Evolutionary conservation across 257 asterid species (phyloP), one percentile per base, ranked within the genome.

Genomic region (Solanum paucissectum): DNA sequence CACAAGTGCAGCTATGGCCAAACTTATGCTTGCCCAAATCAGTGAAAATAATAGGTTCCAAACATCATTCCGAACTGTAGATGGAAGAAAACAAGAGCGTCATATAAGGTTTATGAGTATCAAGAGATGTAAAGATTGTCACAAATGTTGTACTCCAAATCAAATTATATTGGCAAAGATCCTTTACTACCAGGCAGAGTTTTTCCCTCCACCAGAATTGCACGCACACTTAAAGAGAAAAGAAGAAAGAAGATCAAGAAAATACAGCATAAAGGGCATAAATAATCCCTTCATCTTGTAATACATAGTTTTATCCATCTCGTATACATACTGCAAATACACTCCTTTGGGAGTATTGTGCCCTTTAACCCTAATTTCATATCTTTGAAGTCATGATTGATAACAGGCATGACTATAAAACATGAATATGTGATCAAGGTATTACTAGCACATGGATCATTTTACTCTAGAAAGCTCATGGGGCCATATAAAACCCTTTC

Each of bases 11-110:
- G 93, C 95, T 34, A 94, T 91, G 13, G 86, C 93, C 89, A 92
- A 85, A 90, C 98, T 95, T 91, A 93, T 83, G 91, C 98, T 84
- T 49, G 94, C 96, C 99, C 99, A 97, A 88, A 96, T 82, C 66
- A 96, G 40, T 37, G 98, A 92, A 89, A 93, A 93, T 52, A 95
- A 81, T 75, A 95, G 52, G 90, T 94, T 93, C 98, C 95, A 94
- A 20, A 87, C 86, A 75, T 93, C 93, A 34, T 87, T 23, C 90
- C 91, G 93, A 89, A 92, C 99, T 97, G 96, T 82, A 88, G 84
- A 88, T 64, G 73, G 64, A 79, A 29, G 20, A 46, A 79, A 23
- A 89, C 74, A 85, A 71, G 49, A 73, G 46, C 12, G 6, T 32
- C 40, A 38, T 27, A 60, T 82, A 82, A 82, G 69, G 69, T 81